phyloP scores from a whole-genome alignment of 441 rosid species.

The Pelargonium fulgidum region DNA sequence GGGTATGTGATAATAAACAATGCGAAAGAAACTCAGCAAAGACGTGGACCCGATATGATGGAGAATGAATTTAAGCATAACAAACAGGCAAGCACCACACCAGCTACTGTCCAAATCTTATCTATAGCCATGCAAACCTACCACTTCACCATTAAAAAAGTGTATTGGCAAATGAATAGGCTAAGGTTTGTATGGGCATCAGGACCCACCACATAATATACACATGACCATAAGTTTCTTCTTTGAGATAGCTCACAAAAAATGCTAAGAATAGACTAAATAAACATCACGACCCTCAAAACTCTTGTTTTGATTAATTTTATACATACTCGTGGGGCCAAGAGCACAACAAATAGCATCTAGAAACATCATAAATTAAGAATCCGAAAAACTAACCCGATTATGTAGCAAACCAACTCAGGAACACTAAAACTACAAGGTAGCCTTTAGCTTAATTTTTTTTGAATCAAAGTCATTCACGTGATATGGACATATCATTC shows the following conservation, averaged over 20 bases:
- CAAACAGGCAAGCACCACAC: background rate
- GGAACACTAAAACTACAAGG: background rate
- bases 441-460: too few species aligned
- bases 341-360: too few species aligned
- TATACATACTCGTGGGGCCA: too few species aligned
- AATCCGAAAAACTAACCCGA: background rate
- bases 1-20: background rate
- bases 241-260: background rate
- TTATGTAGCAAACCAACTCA: background rate
- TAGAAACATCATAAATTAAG: background rate
- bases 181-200: background rate
- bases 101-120: background rate
- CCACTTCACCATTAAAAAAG: too few species aligned
- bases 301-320: background rate
- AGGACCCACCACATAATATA: constrained; percentile 3
- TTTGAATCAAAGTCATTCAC: too few species aligned
- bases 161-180: background rate
- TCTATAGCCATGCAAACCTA: background rate
- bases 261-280: background rate
- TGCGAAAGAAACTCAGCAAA: background rate
- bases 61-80: background rate
- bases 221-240: background rate
- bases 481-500: too few species aligned
- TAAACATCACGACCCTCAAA: background rate
- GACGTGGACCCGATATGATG: background rate